Evolutionary conservation across 2,329 filamentous ascomycete genomes (phyloP).

Genomic region (Aspergillus intermedius): DNA sequence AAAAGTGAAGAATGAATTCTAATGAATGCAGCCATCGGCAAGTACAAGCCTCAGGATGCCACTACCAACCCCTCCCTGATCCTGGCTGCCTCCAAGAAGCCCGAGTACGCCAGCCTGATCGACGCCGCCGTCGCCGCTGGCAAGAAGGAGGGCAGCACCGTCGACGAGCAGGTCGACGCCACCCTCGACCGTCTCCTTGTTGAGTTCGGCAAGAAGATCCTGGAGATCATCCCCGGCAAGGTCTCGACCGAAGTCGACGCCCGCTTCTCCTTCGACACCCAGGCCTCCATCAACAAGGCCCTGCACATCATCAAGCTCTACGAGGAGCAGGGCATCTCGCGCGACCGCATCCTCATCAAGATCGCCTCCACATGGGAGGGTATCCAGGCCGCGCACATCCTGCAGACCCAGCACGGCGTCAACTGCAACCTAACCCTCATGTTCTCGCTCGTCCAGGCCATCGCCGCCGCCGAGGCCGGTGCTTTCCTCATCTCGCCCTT

Average conservation of each 20-base stretch:
- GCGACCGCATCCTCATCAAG: conserved; percentile 97
- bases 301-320: conserved; percentile 98
- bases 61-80: conserved; percentile 99
- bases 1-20: conserved; percentile 1
- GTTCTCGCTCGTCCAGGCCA: conserved; percentile 93
- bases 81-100: conserved; percentile 95
- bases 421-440: conserved; percentile 99
- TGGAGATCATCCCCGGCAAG: conserved; percentile 94
- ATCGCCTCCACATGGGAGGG: conserved; percentile 98
- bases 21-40: conserved; percentile 70
- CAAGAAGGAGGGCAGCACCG: conserved; percentile 62
- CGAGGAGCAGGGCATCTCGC: conserved; percentile 81
- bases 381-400: conserved; percentile 96
- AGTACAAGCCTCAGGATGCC: conserved; percentile 99
- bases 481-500: conserved; percentile 99
- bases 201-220: conserved; percentile 96
- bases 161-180: conserved; percentile 79
- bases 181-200: conserved; percentile 92
- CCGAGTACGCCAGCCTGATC: conserved; percentile 89
- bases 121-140: conserved; percentile 78
- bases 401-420: conserved; percentile 90
- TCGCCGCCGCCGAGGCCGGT: conserved; percentile 87
- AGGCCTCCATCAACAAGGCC: conserved; percentile 90
- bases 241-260: conserved; percentile 99
- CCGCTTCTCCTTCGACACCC: conserved; percentile 87